Evolutionary conservation across 345 rosid species (phyloP), one percentile per base, ranked within the genome.

Genomic region (Cardamine resedifolia): DNA sequence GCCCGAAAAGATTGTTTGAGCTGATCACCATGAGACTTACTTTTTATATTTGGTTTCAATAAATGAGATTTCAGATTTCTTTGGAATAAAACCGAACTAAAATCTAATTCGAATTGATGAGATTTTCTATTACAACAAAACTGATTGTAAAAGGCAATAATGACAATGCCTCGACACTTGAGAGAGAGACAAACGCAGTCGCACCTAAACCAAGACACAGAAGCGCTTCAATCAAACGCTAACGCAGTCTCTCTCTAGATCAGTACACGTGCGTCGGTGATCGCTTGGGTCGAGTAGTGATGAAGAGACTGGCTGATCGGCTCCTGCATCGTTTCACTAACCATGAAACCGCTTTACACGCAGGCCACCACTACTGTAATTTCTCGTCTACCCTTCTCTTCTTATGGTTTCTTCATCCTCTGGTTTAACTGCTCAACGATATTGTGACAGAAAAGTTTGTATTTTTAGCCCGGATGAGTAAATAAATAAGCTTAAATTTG

Each of bases 261-360:
- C 51, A 36, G 34, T 33, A 44, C 49, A 60, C 59, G 15, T 33
- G 44, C 41, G 27, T 60, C 6, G 60, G 73, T 51, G 64, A 75
- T 75, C 66, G 65, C 43, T 62, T 51, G 73, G 49, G 55, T 24
- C 36, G 28, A 41, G 57, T 16, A 63, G 1, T 26, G 72, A 88
- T 88, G 94, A 81, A 70, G 69, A 79, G 44, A 63, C 72, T 36
- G 60, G 62, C 82, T 65, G 66, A 69, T 75, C 80, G 78, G 31
- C 55, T 88, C 60, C 43, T 75, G 14, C 65, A 66, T 63, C 81
- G 67, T 80, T 78, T 86, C 45, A 7, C 79, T 41, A 51, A 78
- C 57, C 75, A 70, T 41, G 73, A 62, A 43, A 62, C 56, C 41
- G 55, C 52, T 16, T 45, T 44, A 34, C 50, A 39, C 43, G 76